Evolutionary conservation across 2,329 filamentous ascomycete species (phyloP).

Genomic region (Lasiodiplodia citricola): DNA sequence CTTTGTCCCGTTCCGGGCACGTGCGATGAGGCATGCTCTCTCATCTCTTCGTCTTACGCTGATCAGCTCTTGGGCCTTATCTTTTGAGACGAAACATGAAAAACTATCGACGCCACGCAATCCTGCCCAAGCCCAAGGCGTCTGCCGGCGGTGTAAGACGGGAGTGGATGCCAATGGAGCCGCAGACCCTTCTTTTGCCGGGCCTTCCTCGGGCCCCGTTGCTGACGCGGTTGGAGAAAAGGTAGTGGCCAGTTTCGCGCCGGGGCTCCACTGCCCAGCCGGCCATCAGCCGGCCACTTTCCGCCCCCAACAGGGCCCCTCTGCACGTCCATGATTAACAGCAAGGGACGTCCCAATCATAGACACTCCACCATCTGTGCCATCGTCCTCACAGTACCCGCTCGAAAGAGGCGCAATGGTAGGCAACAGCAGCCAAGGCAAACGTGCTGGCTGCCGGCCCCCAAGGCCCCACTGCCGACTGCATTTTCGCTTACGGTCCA

Average conservation of each 20-base stretch:
- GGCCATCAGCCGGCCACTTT: conserved; percentile 7
- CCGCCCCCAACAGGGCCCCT: background rate
- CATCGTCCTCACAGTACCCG: conserved; percentile 4
- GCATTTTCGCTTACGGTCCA: background rate
- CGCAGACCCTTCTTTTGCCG: background rate
- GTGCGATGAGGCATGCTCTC: conserved; percentile 34
- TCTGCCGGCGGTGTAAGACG: background rate
- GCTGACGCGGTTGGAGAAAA: background rate
- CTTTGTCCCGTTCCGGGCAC: conserved; percentile 43
- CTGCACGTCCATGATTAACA: background rate
- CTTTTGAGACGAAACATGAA: conserved; percentile 32
- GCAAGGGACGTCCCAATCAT: background rate
- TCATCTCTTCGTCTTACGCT: background rate
- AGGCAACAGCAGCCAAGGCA: background rate
- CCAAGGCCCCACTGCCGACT: background rate
- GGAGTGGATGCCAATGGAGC: background rate
- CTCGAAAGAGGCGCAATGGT: background rate
- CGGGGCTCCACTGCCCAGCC: background rate
- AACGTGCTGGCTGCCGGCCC: background rate
- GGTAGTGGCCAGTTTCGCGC: too few species aligned
- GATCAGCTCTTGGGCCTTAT: background rate
- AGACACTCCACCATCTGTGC: background rate
- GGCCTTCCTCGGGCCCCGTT: background rate
- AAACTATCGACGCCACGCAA: conserved; percentile 27
- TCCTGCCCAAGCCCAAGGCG: background rate